These are phyloP conservation scores for Mediolabrus comicus DNA, from an alignment of 108 stramenopile species.

Conservation along the genomic window DNA sequence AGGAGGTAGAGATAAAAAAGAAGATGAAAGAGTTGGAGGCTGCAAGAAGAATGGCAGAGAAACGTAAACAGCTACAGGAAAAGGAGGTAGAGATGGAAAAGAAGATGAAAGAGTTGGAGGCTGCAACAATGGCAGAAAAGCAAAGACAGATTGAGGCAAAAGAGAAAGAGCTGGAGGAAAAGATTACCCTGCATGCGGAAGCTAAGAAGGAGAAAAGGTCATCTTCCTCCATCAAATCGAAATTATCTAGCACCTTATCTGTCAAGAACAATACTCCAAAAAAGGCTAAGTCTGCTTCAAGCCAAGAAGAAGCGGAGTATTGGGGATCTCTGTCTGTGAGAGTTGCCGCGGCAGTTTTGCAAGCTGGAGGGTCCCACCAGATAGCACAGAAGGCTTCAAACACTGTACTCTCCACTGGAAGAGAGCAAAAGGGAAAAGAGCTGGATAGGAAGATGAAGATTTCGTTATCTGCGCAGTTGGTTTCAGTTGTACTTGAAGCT, in stretches of 20 bases:
- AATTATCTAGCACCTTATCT: too few species aligned
- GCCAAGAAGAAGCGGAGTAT: neutral
- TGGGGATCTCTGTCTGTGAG: conserved; percentile 32
- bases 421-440: neutral
- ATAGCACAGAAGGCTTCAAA: conserved; percentile 25
- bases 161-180: neutral
- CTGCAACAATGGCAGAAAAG: neutral
- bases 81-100: neutral
- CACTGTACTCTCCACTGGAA: conserved; percentile 15
- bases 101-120: neutral
- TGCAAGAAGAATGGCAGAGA: neutral
- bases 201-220: too few species aligned
- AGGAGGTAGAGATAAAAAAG: neutral
- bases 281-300: too few species aligned
- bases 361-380: conserved; percentile 21
- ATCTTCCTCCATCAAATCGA: too few species aligned
- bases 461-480: conserved; percentile 17
- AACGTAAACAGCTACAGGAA: neutral
- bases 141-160: neutral
- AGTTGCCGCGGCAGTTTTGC: conserved; percentile 35
- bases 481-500: conserved; percentile 25
- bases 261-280: too few species aligned
- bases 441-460: conserved; percentile 4
- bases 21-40: neutral
- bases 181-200: too few species aligned